Conservation (phyloP, 441 rosid species). For the Populus hybrid region DNA sequence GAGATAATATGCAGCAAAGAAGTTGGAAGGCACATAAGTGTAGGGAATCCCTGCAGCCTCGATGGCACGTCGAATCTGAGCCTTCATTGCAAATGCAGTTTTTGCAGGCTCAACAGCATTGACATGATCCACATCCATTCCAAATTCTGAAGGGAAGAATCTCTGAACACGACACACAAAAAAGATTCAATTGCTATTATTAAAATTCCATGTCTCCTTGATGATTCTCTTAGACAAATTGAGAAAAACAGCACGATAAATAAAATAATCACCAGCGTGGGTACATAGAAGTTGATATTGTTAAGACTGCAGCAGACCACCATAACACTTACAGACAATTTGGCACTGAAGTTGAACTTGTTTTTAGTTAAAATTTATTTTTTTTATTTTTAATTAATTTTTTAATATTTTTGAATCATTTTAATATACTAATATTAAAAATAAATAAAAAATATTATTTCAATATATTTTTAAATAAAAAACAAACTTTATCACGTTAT, state of each 20-base stretch:
- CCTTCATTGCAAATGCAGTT: slow-evolving; percentile 23
- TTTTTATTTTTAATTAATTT: no score
- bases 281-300: neutral
- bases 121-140: slow-evolving; percentile 40
- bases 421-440: accelerated
- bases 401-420: accelerated
- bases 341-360: no score
- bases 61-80: slow-evolving; percentile 27
- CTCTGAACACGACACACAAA: slow-evolving; percentile 1
- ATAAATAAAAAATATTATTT: no score
- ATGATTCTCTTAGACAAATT: neutral
- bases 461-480: no score
- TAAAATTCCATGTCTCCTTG: neutral
- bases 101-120: slow-evolving; percentile 44
- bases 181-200: no score
- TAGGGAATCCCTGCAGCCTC: slow-evolving; percentile 45
- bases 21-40: slow-evolving; percentile 48
- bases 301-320: neutral
- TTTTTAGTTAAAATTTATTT: no score
- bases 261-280: neutral
- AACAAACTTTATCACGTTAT: no score
- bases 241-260: neutral
- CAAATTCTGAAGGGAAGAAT: slow-evolving; percentile 51
- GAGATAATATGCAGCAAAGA: slow-evolving; percentile 50
- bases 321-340: neutral